Conservation (phyloP, 2,329 filamentous ascomycete species). For the Sporothrix dimorphospora region DNA sequence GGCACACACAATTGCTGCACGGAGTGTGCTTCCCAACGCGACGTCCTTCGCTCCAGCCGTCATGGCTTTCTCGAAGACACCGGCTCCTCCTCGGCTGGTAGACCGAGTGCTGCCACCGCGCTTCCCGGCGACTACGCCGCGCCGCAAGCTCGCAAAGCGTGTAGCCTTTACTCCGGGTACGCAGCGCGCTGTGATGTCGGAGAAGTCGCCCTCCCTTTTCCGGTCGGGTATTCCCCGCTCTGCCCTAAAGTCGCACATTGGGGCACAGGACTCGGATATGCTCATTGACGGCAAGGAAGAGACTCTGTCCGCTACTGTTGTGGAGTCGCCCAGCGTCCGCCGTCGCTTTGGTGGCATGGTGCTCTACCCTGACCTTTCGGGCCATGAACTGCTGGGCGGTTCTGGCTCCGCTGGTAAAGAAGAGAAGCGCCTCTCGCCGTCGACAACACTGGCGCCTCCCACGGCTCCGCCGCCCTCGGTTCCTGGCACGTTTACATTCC, state of each 20-base stretch:
- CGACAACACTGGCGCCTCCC: slow-evolving; percentile 33
- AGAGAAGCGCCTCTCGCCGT: neutral
- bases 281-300: neutral
- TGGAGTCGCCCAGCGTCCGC: slow-evolving; percentile 29
- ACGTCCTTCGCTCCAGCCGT: slow-evolving; percentile 39
- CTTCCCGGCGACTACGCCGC: slow-evolving; percentile 65
- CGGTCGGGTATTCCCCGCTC: slow-evolving; percentile 54
- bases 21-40: slow-evolving; percentile 53
- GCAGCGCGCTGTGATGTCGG: slow-evolving; percentile 51
- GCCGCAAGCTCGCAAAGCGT: slow-evolving; percentile 68
- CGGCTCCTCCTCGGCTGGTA: slow-evolving; percentile 48
- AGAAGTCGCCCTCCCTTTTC: slow-evolving; percentile 60
- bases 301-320: neutral
- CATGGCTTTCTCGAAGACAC: slow-evolving; percentile 48
- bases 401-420: neutral
- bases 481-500: slow-evolving; percentile 66
- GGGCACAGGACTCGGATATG: neutral
- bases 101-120: slow-evolving; percentile 58
- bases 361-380: slow-evolving; percentile 58
- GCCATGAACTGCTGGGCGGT: slow-evolving; percentile 31
- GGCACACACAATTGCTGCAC: slow-evolving; percentile 40
- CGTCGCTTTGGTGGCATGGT: slow-evolving; percentile 42
- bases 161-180: slow-evolving; percentile 80
- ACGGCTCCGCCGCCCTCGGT: slow-evolving; percentile 45
- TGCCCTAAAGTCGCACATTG: slow-evolving; percentile 42